Percentiles rank a stretch among this genome's conserved stretches.
Conservation (phyloP, 2,329 filamentous ascomycete genomes). For the Chalaropsis thielavioides region DNA sequence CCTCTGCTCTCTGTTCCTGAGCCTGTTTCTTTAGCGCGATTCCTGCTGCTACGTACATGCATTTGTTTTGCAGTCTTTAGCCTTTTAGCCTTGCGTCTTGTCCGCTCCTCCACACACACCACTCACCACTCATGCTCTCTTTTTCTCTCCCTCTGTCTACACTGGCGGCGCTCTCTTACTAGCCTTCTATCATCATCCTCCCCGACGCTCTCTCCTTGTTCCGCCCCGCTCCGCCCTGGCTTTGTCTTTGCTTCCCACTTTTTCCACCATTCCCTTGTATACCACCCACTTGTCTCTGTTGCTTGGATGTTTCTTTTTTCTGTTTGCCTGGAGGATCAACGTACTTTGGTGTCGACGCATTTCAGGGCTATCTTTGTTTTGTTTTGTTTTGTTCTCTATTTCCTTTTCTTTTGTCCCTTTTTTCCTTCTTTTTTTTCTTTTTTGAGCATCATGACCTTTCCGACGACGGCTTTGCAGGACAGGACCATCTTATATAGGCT, state of each 20-base stretch:
- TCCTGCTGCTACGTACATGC: background rate
- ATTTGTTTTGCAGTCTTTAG: slow-evolving; percentile 2
- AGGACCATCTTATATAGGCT: background rate
- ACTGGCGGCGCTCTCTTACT: no score
- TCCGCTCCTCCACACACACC: background rate
- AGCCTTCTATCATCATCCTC: background rate
- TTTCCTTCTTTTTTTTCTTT: background rate
- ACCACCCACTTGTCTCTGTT: background rate
- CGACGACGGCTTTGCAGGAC: background rate
- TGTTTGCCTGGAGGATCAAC: background rate
- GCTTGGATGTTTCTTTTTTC: background rate
- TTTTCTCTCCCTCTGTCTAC: no score
- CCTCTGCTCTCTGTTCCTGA: background rate
- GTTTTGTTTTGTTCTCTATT: background rate
- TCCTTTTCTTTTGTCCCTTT: background rate
- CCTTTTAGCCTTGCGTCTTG: background rate
- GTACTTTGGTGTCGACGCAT: background rate
- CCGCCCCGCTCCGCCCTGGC: background rate
- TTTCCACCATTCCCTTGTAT: background rate
- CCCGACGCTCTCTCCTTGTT: background rate
- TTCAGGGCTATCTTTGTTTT: background rate
- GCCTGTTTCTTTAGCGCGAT: background rate
- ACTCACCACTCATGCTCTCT: no score
- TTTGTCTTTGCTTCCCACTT: background rate
- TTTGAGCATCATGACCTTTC: background rate